A percentile compares a stretch with the other conserved stretches of the same genome.
phyloP scores from a whole-genome alignment of 2,329 filamentous ascomycete genomes.

The Macrophomina tecta region DNA sequence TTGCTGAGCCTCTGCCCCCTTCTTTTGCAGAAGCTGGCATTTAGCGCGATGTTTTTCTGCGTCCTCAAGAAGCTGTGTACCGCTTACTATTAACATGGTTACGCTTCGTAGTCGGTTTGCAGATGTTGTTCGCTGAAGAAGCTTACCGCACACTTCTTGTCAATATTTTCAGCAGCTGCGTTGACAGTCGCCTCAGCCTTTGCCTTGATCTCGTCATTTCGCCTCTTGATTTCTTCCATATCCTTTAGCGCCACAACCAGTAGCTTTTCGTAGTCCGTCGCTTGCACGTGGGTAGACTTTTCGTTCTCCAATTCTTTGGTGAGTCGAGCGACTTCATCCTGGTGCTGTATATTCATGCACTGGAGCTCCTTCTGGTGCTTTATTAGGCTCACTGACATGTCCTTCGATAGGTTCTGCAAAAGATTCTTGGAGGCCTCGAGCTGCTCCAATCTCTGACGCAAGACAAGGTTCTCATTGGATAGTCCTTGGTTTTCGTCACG shows the following conservation, averaged over 20 bases:
- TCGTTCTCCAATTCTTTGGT: neutral
- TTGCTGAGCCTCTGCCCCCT: neutral
- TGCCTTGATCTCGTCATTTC: neutral
- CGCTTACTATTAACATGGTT: neutral
- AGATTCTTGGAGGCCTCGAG: neutral
- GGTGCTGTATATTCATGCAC: neutral
- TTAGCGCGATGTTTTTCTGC: neutral
- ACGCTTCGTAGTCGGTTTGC: too few relatives aligned
- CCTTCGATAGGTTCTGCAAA: neutral
- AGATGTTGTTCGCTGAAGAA: too few relatives aligned
- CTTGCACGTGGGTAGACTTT: neutral
- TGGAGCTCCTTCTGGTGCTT: neutral
- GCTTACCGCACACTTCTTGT: slow-evolving; percentile 5
- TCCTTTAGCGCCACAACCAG: neutral
- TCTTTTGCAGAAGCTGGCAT: neutral
- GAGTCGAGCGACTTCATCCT: neutral
- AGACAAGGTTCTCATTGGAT: neutral
- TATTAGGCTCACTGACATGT: neutral
- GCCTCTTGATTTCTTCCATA: neutral
- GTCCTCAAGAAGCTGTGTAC: neutral
- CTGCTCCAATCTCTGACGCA: neutral
- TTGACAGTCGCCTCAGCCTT: neutral
- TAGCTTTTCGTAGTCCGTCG: neutral
- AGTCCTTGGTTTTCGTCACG: slow-evolving; percentile 4
- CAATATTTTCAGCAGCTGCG: neutral